Evolutionary conservation across 495 filamentous ascomycete species (phyloP), one percentile per base, ranked within the genome.

Genomic region (Lasiosphaeria ovina): DNA sequence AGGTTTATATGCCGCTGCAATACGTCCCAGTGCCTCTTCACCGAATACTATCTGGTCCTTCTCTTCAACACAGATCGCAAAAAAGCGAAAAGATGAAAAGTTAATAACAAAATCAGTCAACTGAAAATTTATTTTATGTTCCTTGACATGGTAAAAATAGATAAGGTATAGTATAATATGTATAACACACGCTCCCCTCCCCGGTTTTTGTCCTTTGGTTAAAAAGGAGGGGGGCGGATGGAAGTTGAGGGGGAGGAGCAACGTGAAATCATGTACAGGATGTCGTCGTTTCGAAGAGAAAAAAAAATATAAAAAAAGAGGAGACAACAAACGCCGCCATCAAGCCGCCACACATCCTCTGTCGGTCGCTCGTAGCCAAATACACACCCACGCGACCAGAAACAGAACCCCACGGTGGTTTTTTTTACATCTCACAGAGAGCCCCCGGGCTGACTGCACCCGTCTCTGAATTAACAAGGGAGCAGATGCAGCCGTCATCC

Each of bases 91-190:
- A 24, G 24, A 24, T 2, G 35, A 33, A 9, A 10, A 11, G 50
- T 34, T 10, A 52, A 9, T 16, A 35, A 16, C 11, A 52, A 52
- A 52, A 35, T 10, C 50, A 35, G 11, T 14, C 38, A 45, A 55
- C 47, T 63, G 47, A 55, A 66, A 60, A 62, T 38, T 62, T 42
- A 55, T 24, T 24, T 24, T 24, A 24, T 24, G 24, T 24, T 24
- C 24, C 24, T 24, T 24, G 24, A 24, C 24, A 24, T 24, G 24
- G 24, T 24, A 24, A 24, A 24, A 24, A 62, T 62, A 58, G 57
- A 66, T 51, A 58, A 62, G 60, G 49, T 58, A 57, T 24, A 62
- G 16, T 34, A 52, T 34, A 33, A 52, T 33, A 52, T 24, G 24
- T 24, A 24, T 24, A 24, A 49, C 55, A 63, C 60, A 62, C 57